Conservation (phyloP, 768 basidiomycete species). For the Lanmaoa rubissima region DNA sequence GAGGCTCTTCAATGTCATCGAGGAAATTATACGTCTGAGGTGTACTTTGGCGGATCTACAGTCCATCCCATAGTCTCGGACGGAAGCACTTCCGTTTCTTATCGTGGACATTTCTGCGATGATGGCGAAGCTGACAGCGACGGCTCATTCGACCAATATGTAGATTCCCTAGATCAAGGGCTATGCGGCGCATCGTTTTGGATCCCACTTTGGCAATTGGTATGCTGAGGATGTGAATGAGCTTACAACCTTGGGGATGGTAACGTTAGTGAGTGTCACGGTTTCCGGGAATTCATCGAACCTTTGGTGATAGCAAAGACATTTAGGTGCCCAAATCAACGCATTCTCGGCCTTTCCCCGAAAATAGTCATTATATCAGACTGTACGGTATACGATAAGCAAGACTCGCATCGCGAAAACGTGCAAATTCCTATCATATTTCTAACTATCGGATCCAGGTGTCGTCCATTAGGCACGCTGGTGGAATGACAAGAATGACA, state of each 20-base stretch:
- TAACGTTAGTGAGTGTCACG: neutral
- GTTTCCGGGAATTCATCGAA: neutral
- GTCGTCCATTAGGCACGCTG: neutral
- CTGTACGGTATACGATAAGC: neutral
- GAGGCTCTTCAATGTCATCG: neutral
- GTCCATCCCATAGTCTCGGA: neutral
- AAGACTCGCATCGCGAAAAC: neutral
- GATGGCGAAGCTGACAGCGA: neutral
- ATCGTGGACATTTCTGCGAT: neutral
- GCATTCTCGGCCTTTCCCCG: neutral
- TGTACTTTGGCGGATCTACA: neutral
- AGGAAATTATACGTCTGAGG: neutral
- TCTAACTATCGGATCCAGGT: neutral
- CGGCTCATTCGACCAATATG: neutral
- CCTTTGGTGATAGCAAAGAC: neutral
- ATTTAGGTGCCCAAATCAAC: neutral
- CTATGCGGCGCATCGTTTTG: neutral
- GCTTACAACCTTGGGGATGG: neutral
- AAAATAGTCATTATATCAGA: neutral
- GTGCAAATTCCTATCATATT: neutral
- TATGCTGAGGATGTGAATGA: neutral
- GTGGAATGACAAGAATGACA: neutral
- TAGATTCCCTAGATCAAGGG: neutral
- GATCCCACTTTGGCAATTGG: neutral
- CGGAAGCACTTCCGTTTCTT: neutral